Base-by-base conservation (phyloP, 352 stramenopile genomes). In the Phytophthora pini region DNA sequence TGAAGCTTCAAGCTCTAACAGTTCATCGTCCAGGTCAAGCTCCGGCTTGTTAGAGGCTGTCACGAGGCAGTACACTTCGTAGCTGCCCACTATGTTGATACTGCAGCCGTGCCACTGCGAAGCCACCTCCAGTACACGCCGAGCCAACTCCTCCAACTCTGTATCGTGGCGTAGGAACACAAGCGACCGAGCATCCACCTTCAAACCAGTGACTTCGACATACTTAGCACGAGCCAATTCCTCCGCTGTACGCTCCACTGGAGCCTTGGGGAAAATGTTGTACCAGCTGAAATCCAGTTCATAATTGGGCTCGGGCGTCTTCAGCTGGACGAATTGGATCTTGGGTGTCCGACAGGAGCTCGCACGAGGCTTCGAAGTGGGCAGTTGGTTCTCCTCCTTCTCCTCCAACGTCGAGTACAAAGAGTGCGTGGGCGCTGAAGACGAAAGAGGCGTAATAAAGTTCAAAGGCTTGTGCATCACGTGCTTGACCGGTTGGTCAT, bases 201-300 rank as follows among this genome's bases (percentile, higher is more conserved):
- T 84, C n/a, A 90, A 67, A 3, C 69, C 73, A 11, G 74, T 72
- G 9, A 71, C 51, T 34, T 82, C 59, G n/a, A 94, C 65, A 29
- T 79, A 87, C 45, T 79, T 76, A 7, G 84, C 65, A 12, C 86
- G 80, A 27, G 72, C 72, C 8, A 59, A 48, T 31, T 93, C 84
- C 0, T 65, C 27, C 29, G 59, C 38, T 22, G 41, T 62, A 9
- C 56, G 69, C 27, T 68, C 47, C n/a, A 90, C 56, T 0, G 87
- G 87, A 5, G 84, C 83, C 65, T 94, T 94, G 2, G 87, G 87
- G 61, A 85, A 94, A 17, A 84, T 82, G 70, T 93, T 87, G 58
- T 83, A 72, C 84, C 87, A 93, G 68, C 83, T 72, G 61, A 90
- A 94, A 65, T 94, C 79, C 8, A 93, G 68, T 9, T 92, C 81